Evolutionary conservation across 805 yeast species (phyloP), one percentile per base, ranked within the genome.

Genomic region (Cyberlindnera lachancei): DNA sequence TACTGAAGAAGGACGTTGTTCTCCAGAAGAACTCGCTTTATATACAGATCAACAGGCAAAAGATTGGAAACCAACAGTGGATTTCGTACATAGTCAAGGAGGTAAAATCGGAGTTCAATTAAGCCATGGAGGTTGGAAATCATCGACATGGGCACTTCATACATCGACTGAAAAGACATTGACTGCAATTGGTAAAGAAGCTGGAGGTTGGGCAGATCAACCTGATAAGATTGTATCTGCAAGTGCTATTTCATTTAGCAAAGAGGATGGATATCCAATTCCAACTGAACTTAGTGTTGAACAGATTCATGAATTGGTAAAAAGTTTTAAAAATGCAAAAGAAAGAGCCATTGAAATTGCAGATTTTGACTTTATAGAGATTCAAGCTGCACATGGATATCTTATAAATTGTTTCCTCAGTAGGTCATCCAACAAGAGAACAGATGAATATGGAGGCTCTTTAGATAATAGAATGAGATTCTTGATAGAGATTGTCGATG

Each of bases 401-500:
- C 52, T 78, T 30, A 37, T 69, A 21, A 59, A 64, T 45, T 62
- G 66, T 43, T 75, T 79, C 42, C 44, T 71, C 33, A 63, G 70
- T 21, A 53, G 57, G 12, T 18, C 35, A 12, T 53, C 51, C 6
- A 69, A 79, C 53, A 50, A 58, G 36, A 64, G 86, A 48, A 68
- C 70, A 2, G 86, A 79, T 46, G 61, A 67, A 41, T 79, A 75
- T 42, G 85, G 84, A 29, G 83, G 83, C 6, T 56, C 69, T 3
- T 59, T 75, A 33, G 81, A 74, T 45, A 75, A 75, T 53, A 64
- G 84, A 41, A 59, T 61, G 7, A 55, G 75, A 28, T 61, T 77
- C 32, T 41, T 66, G 8, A 42, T 67, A 19, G 79, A 77, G 42
- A 47, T 69, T 14, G 51, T 73, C n/a, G 69, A 63, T 27, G 64